phyloP scores from a whole-genome alignment of 495 filamentous ascomycete genomes.

The Aspergillus sclerotioniger region DNA sequence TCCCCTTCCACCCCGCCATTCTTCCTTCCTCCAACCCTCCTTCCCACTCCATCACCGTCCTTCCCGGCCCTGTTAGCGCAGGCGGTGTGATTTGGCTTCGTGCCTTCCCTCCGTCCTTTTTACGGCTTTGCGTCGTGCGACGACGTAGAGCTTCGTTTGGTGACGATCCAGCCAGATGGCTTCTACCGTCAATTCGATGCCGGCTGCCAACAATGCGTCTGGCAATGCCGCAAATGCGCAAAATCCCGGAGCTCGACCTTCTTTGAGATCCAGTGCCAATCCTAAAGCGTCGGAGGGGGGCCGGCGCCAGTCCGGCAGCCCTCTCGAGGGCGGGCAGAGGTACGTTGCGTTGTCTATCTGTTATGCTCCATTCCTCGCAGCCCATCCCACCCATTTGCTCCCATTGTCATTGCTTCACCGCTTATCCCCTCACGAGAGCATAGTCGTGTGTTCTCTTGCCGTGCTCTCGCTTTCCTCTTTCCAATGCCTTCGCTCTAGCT shows the following conservation, averaged over 20 bases:
- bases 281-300: constrained; percentile 50
- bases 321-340: constrained; percentile 55
- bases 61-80: constrained; percentile 26
- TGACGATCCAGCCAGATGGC: constrained; percentile 45
- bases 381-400: constrained; percentile 12
- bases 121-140: constrained; percentile 39
- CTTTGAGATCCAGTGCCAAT: constrained; percentile 50
- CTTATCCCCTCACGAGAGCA: constrained; percentile 12
- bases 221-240: constrained; percentile 43
- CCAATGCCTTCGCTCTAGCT: not conserved
- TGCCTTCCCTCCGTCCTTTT: constrained; percentile 21
- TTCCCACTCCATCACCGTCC: constrained; percentile 13
- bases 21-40: constrained; percentile 8
- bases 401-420: constrained; percentile 14
- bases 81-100: constrained; percentile 43
- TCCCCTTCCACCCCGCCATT: constrained; percentile 17
- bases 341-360: constrained; percentile 34
- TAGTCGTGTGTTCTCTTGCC: constrained; percentile 2
- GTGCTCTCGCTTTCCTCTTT: not conserved
- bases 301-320: constrained; percentile 57
- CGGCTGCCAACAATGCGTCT: constrained; percentile 46
- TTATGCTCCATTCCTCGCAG: constrained; percentile 11
- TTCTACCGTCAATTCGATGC: constrained; percentile 47
- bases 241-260: constrained; percentile 40
- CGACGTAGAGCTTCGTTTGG: constrained; percentile 36